Conservation (phyloP, 2,329 filamentous ascomycete genomes). For the Annulohypoxylon truncatum region DNA sequence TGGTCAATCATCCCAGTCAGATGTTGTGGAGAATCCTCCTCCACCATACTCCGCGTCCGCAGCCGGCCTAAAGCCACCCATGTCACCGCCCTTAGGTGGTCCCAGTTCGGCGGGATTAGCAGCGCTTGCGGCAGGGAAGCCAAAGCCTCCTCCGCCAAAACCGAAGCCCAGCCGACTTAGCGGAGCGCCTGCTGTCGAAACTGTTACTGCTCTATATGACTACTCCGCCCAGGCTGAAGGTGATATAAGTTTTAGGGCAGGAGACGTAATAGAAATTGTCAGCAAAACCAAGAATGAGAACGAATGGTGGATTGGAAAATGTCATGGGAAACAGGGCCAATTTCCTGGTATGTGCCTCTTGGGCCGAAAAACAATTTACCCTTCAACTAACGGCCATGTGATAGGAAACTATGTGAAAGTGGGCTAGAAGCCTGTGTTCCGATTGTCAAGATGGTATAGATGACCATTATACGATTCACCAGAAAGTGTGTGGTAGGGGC, state of each 20-base stretch:
- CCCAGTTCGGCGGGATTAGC: conserved; percentile 53
- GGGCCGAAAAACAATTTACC: background rate
- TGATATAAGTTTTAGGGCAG: conserved; percentile 88
- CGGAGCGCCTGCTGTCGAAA: conserved; percentile 74
- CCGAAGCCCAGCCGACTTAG: conserved; percentile 80
- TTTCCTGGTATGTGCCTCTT: conserved; percentile 81
- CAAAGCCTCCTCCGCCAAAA: conserved; percentile 76
- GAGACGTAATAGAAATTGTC: conserved; percentile 91
- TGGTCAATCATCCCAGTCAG: conserved; percentile 53
- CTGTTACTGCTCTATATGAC: conserved; percentile 91
- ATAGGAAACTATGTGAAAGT: conserved; percentile 65
- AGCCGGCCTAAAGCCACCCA: conserved; percentile 51
- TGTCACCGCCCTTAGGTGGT: conserved; percentile 47
- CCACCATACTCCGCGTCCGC: conserved; percentile 74
- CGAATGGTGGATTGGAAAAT: conserved; percentile 94
- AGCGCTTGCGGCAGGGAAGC: conserved; percentile 69
- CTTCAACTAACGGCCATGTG: conserved; percentile 42
- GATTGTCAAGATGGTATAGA: background rate
- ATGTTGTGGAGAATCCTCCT: conserved; percentile 69
- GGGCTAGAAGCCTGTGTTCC: conserved; percentile 44
- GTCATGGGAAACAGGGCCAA: conserved; percentile 85
- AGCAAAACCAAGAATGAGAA: conserved; percentile 88
- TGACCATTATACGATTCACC: conserved; percentile 7
- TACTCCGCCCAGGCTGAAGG: conserved; percentile 96
- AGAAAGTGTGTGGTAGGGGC: conserved; percentile 9